These are phyloP conservation scores for Podospora comata DNA, from an alignment of 495 filamentous ascomycete species.

Conservation along the genomic window DNA sequence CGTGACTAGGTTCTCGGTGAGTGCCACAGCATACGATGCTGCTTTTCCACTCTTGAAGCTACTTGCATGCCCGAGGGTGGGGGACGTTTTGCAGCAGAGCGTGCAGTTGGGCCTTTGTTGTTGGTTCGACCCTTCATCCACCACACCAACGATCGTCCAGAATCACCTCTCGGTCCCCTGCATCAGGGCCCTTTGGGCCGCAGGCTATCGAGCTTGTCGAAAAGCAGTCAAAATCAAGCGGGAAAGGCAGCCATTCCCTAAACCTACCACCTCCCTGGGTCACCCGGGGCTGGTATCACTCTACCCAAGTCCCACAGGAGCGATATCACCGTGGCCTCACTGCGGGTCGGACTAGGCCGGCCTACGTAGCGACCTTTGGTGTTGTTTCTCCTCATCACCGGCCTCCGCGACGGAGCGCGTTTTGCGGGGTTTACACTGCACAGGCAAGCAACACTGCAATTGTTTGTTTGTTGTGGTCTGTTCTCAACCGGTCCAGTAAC, in stretches of 20 bases:
- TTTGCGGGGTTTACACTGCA: background rate
- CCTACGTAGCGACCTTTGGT: background rate
- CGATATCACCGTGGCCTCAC: background rate
- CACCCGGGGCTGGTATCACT: background rate
- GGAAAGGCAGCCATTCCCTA: background rate
- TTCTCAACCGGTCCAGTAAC: background rate
- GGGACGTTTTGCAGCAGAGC: background rate
- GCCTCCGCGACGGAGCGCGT: background rate
- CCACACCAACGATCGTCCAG: background rate
- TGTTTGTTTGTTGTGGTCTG: conserved; percentile 4
- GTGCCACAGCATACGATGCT: background rate
- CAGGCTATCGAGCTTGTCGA: background rate
- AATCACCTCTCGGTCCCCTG: background rate
- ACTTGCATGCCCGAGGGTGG: background rate
- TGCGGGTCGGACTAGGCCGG: background rate
- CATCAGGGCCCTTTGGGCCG: background rate
- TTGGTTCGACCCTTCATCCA: background rate
- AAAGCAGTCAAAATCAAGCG: background rate
- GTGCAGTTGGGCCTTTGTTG: background rate
- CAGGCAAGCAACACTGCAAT: background rate
- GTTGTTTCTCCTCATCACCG: conserved; percentile 3
- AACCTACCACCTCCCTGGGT: background rate
- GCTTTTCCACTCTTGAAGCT: background rate
- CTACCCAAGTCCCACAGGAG: background rate
- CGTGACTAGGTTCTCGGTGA: background rate